Base-by-base conservation (phyloP, 2,329 filamentous ascomycete species). In the Arthrobotrys musiformis region DNA sequence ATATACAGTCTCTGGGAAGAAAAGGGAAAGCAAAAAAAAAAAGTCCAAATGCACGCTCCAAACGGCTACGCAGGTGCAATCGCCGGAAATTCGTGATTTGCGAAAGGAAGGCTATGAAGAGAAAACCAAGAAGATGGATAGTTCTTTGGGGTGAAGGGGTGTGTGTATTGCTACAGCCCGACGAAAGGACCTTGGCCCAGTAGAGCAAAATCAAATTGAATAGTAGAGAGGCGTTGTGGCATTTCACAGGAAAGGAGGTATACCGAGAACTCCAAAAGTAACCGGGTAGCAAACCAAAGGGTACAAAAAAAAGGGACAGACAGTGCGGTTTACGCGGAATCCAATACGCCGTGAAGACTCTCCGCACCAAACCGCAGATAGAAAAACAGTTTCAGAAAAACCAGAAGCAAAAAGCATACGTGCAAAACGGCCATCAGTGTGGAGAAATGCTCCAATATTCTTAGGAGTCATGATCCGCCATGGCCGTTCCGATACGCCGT, bases 101-200 rank as follows among this genome's bases (percentile, higher is more conserved):
- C 80, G 56, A 60, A 52, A 28, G 6, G 44, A 50, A 78, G 79
- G 70, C 74, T 70, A 81, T 64, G 80, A 67, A 62, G 69, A 77
- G 74, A 80, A 73, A 54, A 60, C n/a, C 74, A 15, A n/a, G 63
- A 17, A 22, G 24, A 48, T 2, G 60, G 17, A 24, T 17, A 70
- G 3, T 44, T 40, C 35, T 35, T 63, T 33, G 24, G 19, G 67
- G 37, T 17, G 73, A 70, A 73, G 70, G 50, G 69, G 79, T 54
- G 67, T 78, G 52, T 78, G 58, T 69, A 67, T 70, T 35, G 79
- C 79, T 72, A 78, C 69, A 19, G 33, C 40, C 46, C 37, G 75
- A 70, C 66, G 50, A 26, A 15, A 13, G 22, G 52, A 60, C 62
- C 48, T 28, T 50, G 67, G 17, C 37, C 63, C 30, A 19, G 69